A percentile compares a stretch with the other conserved stretches of the same genome.
Evolutionary conservation across 495 filamentous ascomycete genomes (phyloP).

Genomic region (Baudoinia panamericana): DNA sequence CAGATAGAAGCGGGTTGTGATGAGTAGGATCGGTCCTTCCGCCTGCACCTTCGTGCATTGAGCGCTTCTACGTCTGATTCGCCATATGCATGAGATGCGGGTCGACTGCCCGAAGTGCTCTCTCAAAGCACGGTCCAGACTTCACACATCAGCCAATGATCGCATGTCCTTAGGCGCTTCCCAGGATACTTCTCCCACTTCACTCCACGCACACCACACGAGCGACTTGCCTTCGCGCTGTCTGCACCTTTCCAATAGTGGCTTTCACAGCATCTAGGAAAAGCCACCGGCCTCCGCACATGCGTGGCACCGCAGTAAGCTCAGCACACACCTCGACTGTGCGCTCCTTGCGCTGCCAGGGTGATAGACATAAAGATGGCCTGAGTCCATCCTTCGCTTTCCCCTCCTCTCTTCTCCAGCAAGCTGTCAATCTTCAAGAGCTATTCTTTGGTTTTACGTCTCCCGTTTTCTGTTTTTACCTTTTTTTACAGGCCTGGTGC

Average conservation of each 20-base stretch:
- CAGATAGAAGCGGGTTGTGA: too few species aligned
- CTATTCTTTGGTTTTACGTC: slow-evolving; percentile 26
- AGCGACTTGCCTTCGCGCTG: not conserved
- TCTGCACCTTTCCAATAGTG: slow-evolving; percentile 9
- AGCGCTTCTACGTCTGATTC: too few species aligned
- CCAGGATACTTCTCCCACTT: too few species aligned
- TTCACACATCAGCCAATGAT: too few species aligned
- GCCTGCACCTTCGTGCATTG: too few species aligned
- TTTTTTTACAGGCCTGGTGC: slow-evolving; percentile 24
- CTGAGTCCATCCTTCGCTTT: slow-evolving; percentile 1
- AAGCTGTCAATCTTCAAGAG: slow-evolving; percentile 31
- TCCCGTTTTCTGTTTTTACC: slow-evolving; percentile 23
- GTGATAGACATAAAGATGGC: slow-evolving; percentile 6
- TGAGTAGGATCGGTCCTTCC: too few species aligned
- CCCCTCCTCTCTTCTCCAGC: slow-evolving; percentile 25
- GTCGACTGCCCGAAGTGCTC: too few species aligned
- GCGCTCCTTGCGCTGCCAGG: too few species aligned
- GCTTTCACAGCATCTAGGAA: not conserved
- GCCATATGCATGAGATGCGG: too few species aligned
- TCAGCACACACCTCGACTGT: slow-evolving; percentile 5
- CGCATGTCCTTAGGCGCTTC: too few species aligned
- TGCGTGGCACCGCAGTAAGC: not conserved
- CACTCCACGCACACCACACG: not conserved
- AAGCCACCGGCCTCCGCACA: not conserved
- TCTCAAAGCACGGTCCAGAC: too few species aligned